These are phyloP conservation scores for Vicia sativa DNA, from an alignment of 306 rosid species.

Conservation along the genomic window DNA sequence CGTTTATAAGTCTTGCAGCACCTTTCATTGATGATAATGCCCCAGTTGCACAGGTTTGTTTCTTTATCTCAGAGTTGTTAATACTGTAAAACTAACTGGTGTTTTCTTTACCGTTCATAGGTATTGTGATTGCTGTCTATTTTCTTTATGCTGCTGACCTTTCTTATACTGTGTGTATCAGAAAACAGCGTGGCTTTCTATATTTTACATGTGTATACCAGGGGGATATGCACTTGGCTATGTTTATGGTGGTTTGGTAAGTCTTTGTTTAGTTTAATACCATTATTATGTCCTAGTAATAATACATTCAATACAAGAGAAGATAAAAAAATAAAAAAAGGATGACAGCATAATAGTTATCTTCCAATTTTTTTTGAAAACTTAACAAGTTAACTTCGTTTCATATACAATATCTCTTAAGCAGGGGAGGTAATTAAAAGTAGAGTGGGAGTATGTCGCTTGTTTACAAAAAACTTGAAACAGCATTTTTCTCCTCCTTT, in stretches of 20 bases:
- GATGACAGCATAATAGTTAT: slow-evolving; percentile 10
- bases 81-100: slow-evolving; percentile 5
- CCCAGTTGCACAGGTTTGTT: slow-evolving; percentile 73
- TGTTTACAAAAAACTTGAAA: slow-evolving; percentile 8
- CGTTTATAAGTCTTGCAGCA: slow-evolving; percentile 97
- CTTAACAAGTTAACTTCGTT: slow-evolving; percentile 17
- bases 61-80: slow-evolving; percentile 22
- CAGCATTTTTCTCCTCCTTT: slow-evolving; percentile 10
- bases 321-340: neutral
- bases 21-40: slow-evolving; percentile 96
- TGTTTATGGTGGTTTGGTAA: slow-evolving; percentile 84
- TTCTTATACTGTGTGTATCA: slow-evolving; percentile 45
- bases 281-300: slow-evolving; percentile 1
- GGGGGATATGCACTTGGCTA: slow-evolving; percentile 89
- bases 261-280: slow-evolving; percentile 44
- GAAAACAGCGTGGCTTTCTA: slow-evolving; percentile 83
- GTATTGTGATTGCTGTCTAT: slow-evolving; percentile 14
- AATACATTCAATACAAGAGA: neutral
- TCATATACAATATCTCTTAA: slow-evolving; percentile 8
- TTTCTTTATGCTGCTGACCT: slow-evolving; percentile 24
- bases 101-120: slow-evolving; percentile 27
- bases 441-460: slow-evolving; percentile 3
- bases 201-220: slow-evolving; percentile 93
- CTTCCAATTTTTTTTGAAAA: slow-evolving; percentile 23
- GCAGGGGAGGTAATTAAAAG: slow-evolving; percentile 15